Evolutionary conservation across 2,329 filamentous ascomycete species (phyloP).

Genomic region (Penicillium sp.): DNA sequence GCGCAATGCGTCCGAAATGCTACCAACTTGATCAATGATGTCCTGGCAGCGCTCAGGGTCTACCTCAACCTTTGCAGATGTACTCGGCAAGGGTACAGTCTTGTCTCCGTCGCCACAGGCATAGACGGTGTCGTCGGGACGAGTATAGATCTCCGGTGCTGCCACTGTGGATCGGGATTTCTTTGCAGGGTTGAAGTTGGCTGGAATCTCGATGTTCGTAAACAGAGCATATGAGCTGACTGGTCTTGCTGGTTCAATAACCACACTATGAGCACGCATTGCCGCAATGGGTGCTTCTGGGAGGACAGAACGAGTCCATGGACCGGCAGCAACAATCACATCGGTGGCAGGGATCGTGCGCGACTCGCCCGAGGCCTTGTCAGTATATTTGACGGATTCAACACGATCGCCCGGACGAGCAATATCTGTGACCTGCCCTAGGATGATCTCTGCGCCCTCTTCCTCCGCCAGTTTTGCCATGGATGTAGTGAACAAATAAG

Average conservation of each 20-base stretch:
- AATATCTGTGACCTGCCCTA: conserved; percentile 71
- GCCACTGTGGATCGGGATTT: conserved; percentile 62
- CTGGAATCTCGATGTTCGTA: conserved; percentile 77
- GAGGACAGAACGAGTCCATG: conserved; percentile 60
- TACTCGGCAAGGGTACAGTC: conserved; percentile 71
- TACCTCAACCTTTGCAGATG: conserved; percentile 72
- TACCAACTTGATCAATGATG: conserved; percentile 73
- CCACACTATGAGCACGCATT: conserved; percentile 65
- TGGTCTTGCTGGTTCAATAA: conserved; percentile 58
- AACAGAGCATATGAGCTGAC: conserved; percentile 62
- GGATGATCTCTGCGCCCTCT: conserved; percentile 66
- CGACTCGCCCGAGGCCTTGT: conserved; percentile 53
- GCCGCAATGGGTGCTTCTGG: conserved; percentile 60
- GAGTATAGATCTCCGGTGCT: conserved; percentile 89
- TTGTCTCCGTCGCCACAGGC: conserved; percentile 90
- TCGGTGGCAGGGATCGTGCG: conserved; percentile 60
- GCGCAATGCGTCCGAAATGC: conserved; percentile 60
- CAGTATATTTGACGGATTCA: conserved; percentile 63
- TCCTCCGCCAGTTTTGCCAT: conserved; percentile 77
- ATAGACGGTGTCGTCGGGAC: conserved; percentile 87
- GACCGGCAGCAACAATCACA: conserved; percentile 62
- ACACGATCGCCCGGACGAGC: conserved; percentile 57
- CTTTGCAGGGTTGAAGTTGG: conserved; percentile 56
- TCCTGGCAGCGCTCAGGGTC: conserved; percentile 81
- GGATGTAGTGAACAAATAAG: conserved; percentile 81